These are phyloP conservation scores for Orobanche coerulescens DNA, from an alignment of 257 asterid genomes.

Conservation along the genomic window DNA sequence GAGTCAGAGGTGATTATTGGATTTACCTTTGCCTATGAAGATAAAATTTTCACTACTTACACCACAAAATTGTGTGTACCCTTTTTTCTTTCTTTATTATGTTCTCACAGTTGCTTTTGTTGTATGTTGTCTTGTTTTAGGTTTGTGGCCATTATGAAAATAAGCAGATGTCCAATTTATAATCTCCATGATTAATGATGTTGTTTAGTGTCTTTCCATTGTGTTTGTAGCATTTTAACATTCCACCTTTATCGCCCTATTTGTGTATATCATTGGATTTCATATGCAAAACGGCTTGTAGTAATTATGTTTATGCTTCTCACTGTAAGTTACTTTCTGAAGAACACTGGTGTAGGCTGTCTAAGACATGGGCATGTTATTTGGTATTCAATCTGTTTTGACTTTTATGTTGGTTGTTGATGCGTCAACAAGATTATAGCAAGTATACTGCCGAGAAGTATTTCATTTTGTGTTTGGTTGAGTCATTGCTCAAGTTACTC, in stretches of 20 bases:
- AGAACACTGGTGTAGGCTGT: neutral
- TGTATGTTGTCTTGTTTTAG: neutral
- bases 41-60: neutral
- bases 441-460: neutral
- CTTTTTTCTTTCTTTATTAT: neutral
- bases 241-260: neutral
- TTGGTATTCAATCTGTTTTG: neutral
- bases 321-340: neutral
- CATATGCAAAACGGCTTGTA: neutral
- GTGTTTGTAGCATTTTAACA: neutral
- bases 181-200: neutral
- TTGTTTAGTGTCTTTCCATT: neutral
- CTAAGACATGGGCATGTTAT: neutral
- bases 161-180: neutral
- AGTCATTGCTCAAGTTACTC: neutral
- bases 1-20: conserved; percentile 59
- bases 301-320: neutral
- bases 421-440: neutral
- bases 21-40: conserved; percentile 7
- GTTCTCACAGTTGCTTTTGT: neutral
- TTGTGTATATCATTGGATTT: neutral
- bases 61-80: neutral
- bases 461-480: neutral
- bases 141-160: conserved; percentile 14
- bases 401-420: neutral